Base-by-base conservation (phyloP, 2,329 filamentous ascomycete species). In the Trichoderma lentiforme region DNA sequence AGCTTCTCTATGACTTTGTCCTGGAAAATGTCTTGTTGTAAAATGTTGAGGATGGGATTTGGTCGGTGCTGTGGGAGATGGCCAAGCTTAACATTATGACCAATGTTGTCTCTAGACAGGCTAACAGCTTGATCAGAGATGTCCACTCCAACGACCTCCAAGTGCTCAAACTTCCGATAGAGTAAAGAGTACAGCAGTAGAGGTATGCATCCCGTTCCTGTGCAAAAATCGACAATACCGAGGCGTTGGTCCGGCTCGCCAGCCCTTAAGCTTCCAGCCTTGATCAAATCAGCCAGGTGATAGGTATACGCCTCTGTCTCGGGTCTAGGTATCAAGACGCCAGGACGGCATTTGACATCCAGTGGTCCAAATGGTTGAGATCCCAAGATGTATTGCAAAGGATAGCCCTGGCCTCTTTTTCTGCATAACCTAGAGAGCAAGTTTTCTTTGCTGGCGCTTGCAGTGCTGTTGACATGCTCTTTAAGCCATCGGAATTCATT, bases 151-250 rank as follows among this genome's bases (percentile, higher is more conserved):
- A 86, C 77, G n/a, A 93, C 82, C 4, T 83, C 80, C 8, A 93
- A 75, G 0, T 74, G 63, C 1, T 79, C 76, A 65, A 84, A 80
- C 24, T 80, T 76, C 76, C 78, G 72, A 21, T 81, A 81, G 47
- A 94, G 86, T 11, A 91, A 85, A 43, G 90, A 84, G 73, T 92
- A 89, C 7, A 97, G 85, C 3, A 93, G 87, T 9, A 98, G 86
- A 0, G 94, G 88, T 74, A 98, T 97, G 82, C 95, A 98, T 5
- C 96, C 96, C 6, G 93, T 93, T 11, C 96, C 96, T 0, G 94
- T 95, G 81, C 96, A 98, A 34, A 98, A 85, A 80, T 99, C 96
- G 9, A 98, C 81, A 53, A 98, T 84, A 14, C 86, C 87, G 14
- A 97, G 76, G 18, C 77, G 73, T 76, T 71, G 53, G 8, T 71